Evolutionary conservation across 2,329 filamentous ascomycete genomes (phyloP).

Genomic region (Alternaria sp.): DNA sequence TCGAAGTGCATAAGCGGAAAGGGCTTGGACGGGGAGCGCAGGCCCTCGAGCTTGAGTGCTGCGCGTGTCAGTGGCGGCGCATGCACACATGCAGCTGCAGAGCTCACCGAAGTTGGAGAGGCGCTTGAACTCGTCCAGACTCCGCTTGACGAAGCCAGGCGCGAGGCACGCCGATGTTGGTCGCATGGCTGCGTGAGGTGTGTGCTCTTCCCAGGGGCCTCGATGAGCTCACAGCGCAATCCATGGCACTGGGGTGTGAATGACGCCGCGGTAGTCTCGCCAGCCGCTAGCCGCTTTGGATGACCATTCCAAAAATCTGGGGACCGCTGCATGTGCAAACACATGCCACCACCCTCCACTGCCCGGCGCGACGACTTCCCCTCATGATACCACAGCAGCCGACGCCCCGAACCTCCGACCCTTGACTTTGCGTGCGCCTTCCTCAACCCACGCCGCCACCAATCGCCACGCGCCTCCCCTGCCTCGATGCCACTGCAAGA

Average conservation of each 20-base stretch:
- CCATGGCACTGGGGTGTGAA: neutral
- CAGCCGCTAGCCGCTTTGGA: constrained; percentile 27
- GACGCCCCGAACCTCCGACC: neutral
- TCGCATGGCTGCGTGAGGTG: constrained; percentile 38
- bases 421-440: constrained; percentile 4
- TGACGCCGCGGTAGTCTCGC: constrained; percentile 25
- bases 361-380: neutral
- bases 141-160: constrained; percentile 64
- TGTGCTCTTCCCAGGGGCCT: neutral
- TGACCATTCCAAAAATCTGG: constrained; percentile 24
- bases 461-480: constrained; percentile 15
- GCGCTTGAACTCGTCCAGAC: constrained; percentile 64
- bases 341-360: constrained; percentile 2
- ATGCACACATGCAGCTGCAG: constrained; percentile 34
- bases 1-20: constrained; percentile 71
- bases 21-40: constrained; percentile 69
- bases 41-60: constrained; percentile 74
- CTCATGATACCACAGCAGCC: constrained; percentile 3
- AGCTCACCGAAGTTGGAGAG: constrained; percentile 60
- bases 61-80: constrained; percentile 33
- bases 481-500: constrained; percentile 47
- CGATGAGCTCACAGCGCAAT: constrained; percentile 13
- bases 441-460: neutral
- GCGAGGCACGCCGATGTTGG: constrained; percentile 45
- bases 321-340: constrained; percentile 7